Base-by-base conservation (phyloP, 371 early-diverging fungal species). In the Actinomortierella wolfii region DNA sequence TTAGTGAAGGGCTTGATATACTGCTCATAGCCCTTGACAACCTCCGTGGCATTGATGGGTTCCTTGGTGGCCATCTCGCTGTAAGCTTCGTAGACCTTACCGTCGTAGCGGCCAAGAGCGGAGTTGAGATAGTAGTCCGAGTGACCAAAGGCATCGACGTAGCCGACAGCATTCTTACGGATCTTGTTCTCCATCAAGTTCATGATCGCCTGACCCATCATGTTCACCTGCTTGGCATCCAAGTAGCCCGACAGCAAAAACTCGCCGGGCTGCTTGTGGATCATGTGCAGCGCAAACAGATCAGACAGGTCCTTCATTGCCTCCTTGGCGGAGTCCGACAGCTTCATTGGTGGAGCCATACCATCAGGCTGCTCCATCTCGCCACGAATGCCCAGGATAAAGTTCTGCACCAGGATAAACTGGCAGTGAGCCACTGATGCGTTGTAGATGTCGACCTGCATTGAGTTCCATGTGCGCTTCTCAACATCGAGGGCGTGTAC, bases 141-240 rank as follows among this genome's bases (percentile, higher is more conserved):
- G 42, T 92, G 76, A 20, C 84, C 88, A 71, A 91, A 90, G 0
- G 92, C 83, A 54, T 92, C 93, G 11, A 90, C 92, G 14, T 90
- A 78, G 0, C 87, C 78, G 20, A 92, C 83, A 20, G 90, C 91
- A 61, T 90, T 83, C 39, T 80, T 86, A 13, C 94, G 83, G 29
- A 93, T 77, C 51, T 82, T 75, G 45, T 59, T 20, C 54, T 83
- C 86, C 56, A 89, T 77, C 9, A 85, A 48, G 5, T 57, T 59
- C 53, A 86, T 82, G 45, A 88, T 81, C 26, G 77, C 68, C 21
- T 76, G 59, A 61, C 80, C 79, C 59, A 89, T 53, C 78, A 84
- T 69, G 43, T 78, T 76, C 2, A 81, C 73, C 52, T 89, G 89
- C 34, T 80, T 78, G 24, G 82, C 67, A 23, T 68, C 67, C 52